Evolutionary conservation across 371 early-diverging fungal species (phyloP).

Genomic region (Saksenaea vasiformis): DNA sequence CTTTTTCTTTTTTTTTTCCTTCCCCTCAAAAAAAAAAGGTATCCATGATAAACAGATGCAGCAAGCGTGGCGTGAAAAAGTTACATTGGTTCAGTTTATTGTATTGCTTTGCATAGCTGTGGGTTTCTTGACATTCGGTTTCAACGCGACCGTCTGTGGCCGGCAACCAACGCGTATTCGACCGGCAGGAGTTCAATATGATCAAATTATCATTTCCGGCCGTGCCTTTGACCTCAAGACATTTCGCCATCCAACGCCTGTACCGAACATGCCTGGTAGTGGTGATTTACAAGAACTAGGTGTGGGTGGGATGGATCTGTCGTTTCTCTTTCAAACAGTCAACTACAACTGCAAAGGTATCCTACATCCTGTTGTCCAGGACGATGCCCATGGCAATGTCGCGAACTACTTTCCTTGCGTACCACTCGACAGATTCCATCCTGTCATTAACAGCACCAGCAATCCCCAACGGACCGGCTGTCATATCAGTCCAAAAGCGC

Average conservation of each 20-base stretch:
- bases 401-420: constrained; percentile 79
- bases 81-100: constrained; percentile 78
- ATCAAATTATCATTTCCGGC: constrained; percentile 57
- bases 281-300: constrained; percentile 64
- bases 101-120: constrained; percentile 60
- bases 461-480: constrained; percentile 66
- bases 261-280: constrained; percentile 38
- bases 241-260: constrained; percentile 43
- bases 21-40: no score
- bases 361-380: constrained; percentile 45
- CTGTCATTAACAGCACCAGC: constrained; percentile 48
- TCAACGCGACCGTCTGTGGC: constrained; percentile 63
- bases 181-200: constrained; percentile 46
- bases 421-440: constrained; percentile 42
- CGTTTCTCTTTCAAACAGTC: constrained; percentile 78
- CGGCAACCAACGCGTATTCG: constrained; percentile 54
- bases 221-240: constrained; percentile 53
- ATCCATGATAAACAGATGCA: constrained; percentile 63
- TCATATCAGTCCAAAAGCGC: constrained; percentile 57
- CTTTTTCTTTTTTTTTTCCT: no score
- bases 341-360: constrained; percentile 71
- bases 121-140: constrained; percentile 70
- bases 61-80: constrained; percentile 94
- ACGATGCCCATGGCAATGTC: constrained; percentile 54
- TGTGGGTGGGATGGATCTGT: constrained; percentile 74